phyloP scores from a whole-genome alignment of 352 stramenopile species.

The Bremia lactucae region DNA sequence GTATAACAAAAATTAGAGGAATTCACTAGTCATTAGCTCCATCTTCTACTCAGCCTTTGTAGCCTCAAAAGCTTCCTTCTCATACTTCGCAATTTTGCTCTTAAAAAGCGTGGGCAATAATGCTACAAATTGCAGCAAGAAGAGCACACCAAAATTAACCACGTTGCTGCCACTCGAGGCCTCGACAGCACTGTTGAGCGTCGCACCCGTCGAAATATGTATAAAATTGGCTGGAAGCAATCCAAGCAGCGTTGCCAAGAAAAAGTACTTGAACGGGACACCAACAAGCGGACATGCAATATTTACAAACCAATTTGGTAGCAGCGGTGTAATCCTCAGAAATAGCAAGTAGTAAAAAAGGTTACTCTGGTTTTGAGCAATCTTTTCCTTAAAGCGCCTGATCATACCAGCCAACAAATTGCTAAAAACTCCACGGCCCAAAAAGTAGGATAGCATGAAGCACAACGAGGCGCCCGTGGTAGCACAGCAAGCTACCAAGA shows the following conservation, averaged over 20 bases:
- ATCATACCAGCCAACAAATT: constrained; percentile 66
- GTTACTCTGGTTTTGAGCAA: constrained; percentile 73
- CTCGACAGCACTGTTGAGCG: constrained; percentile 57
- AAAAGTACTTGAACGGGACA: constrained; percentile 80
- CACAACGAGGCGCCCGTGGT: constrained; percentile 73
- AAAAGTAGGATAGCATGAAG: constrained; percentile 79
- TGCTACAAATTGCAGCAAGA: constrained; percentile 76
- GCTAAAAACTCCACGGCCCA: constrained; percentile 65
- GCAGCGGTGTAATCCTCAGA: constrained; percentile 73
- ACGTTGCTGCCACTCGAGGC: constrained; percentile 49
- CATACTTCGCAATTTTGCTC: constrained; percentile 77
- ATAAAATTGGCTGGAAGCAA: constrained; percentile 76
- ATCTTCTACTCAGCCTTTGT: constrained; percentile 34
- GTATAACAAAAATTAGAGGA: too few species aligned
- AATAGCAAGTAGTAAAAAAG: constrained; percentile 88
- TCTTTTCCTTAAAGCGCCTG: constrained; percentile 68
- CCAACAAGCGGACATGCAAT: constrained; percentile 77
- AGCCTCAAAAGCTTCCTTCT: constrained; percentile 59
- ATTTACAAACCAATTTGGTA: constrained; percentile 88
- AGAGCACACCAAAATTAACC: constrained; percentile 74
- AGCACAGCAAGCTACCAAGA: constrained; percentile 76
- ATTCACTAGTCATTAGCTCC: too few species aligned
- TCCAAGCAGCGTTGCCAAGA: constrained; percentile 73
- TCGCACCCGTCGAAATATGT: constrained; percentile 76
- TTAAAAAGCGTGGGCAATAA: constrained; percentile 79